phyloP scores from a whole-genome alignment of 148 eudicot species.

The Rhododendron molle region DNA sequence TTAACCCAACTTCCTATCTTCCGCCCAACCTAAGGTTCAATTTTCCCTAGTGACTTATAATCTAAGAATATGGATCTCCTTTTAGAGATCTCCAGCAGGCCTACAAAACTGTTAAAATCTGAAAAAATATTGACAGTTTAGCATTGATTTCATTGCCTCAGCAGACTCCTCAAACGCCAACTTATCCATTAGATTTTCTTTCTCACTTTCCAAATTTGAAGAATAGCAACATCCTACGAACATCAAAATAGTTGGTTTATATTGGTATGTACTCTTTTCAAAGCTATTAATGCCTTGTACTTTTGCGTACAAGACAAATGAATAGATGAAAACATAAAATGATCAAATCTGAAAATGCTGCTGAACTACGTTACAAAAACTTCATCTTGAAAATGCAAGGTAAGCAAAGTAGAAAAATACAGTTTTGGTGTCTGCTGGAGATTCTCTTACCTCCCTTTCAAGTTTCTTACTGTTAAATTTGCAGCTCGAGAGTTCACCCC shows the following conservation, averaged over 20 bases:
- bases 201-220: background rate
- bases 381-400: background rate
- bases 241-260: background rate
- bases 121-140: background rate
- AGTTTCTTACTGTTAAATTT: background rate
- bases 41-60: background rate
- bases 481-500: slow-evolving; percentile 63
- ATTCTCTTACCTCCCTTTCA: background rate
- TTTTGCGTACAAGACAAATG: background rate
- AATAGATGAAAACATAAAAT: background rate
- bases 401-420: background rate
- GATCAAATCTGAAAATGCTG: background rate
- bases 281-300: background rate
- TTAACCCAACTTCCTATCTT: slow-evolving; percentile 68
- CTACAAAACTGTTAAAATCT: background rate
- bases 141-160: background rate
- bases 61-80: background rate
- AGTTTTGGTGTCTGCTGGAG: background rate
- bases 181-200: background rate
- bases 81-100: background rate
- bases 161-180: background rate
- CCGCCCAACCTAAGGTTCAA: slow-evolving; percentile 66
- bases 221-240: background rate
- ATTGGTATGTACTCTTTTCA: background rate
- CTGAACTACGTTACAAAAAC: background rate